Conservation (phyloP, 345 rosid species). For the Populus tremula region DNA sequence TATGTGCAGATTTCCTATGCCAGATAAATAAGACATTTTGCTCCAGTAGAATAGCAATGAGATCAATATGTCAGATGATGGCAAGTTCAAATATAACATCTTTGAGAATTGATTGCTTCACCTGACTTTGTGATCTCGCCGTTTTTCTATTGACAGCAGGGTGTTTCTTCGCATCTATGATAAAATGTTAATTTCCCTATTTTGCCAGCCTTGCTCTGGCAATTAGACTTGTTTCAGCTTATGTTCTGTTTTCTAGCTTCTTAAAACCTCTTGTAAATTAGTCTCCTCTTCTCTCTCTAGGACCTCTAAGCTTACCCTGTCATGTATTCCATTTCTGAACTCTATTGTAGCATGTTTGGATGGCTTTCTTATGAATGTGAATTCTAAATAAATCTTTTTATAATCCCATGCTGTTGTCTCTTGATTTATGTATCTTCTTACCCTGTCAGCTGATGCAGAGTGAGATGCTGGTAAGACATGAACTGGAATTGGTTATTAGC, state of each 20-base stretch:
- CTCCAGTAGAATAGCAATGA: slow-evolving; percentile 16
- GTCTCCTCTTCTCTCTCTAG: neutral
- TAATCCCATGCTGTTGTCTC: neutral
- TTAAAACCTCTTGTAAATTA: neutral
- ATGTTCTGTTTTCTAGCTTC: neutral
- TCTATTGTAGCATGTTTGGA: slow-evolving; percentile 3
- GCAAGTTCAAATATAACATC: slow-evolving; percentile 1
- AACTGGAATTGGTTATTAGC: neutral
- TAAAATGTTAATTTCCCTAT: neutral
- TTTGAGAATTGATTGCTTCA: slow-evolving; percentile 13
- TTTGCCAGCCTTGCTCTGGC: neutral
- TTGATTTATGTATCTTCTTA: neutral
- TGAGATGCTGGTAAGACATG: neutral
- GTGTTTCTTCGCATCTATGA: slow-evolving; percentile 6
- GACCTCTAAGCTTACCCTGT: neutral
- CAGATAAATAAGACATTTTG: slow-evolving; percentile 9
- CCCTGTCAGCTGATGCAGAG: neutral
- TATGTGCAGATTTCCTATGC: slow-evolving; percentile 29
- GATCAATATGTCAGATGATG: slow-evolving; percentile 15
- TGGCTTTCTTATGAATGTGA: slow-evolving; percentile 7
- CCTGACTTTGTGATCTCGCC: slow-evolving; percentile 18
- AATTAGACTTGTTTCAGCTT: neutral
- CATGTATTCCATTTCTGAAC: neutral
- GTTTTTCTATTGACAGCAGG: slow-evolving; percentile 6
- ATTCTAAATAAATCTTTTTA: neutral